These are phyloP conservation scores for Sporobolus alterniflorus DNA, from an alignment of 202 grass and related monocot genomes.

Conservation along the genomic window DNA sequence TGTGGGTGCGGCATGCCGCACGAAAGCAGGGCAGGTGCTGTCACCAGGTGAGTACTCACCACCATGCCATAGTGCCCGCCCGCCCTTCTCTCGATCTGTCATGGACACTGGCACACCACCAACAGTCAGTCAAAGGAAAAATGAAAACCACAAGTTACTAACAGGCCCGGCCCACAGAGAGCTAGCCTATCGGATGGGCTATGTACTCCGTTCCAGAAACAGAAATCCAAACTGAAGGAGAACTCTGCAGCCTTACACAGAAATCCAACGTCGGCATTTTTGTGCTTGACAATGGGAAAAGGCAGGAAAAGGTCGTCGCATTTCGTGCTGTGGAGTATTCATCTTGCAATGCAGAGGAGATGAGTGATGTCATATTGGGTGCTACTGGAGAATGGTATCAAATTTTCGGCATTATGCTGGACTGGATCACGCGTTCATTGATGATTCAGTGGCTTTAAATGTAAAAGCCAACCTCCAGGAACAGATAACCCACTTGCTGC, in stretches of 20 bases:
- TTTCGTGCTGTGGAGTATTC: background rate
- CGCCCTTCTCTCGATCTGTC: too few species aligned
- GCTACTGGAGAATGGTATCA: conserved; percentile 36
- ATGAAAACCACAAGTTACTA: background rate
- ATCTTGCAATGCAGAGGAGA: conserved; percentile 27
- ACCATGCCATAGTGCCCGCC: too few species aligned
- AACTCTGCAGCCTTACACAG: conserved; percentile 12
- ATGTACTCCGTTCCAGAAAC: conserved; percentile 16
- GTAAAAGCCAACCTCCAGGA: conserved; percentile 11
- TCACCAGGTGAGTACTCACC: too few species aligned
- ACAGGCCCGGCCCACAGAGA: background rate
- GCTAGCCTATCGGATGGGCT: background rate
- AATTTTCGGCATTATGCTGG: conserved; percentile 39
- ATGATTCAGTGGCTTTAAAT: conserved; percentile 40
- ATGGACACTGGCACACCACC: too few species aligned
- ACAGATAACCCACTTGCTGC: conserved; percentile 6
- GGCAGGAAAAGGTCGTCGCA: conserved; percentile 21
- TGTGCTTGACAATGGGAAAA: conserved; percentile 40
- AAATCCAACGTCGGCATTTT: conserved; percentile 4
- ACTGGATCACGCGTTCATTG: conserved; percentile 29
- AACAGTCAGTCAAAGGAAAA: too few species aligned
- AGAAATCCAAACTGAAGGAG: conserved; percentile 40
- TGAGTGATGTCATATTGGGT: conserved; percentile 18
- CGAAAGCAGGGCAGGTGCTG: too few species aligned
- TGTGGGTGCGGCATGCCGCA: too few species aligned